A percentile compares a stretch with the other conserved stretches of the same genome.
Conservation (phyloP, 768 basidiomycete genomes). For the Agaricus blazei region DNA sequence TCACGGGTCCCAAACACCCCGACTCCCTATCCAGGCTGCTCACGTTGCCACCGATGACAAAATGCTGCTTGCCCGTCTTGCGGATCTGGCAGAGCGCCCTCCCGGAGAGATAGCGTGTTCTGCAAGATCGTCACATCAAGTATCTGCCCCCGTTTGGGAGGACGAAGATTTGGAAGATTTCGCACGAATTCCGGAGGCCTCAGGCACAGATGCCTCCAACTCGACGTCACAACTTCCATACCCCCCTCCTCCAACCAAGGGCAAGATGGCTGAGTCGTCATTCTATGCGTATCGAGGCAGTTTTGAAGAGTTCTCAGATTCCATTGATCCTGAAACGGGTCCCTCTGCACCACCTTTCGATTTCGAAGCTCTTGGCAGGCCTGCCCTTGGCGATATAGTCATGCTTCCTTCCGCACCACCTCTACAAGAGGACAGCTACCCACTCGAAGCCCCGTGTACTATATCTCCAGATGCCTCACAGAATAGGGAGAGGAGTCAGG, state of each 20-base stretch:
- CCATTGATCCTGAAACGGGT: conserved; percentile 28
- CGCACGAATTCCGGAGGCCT: conserved; percentile 11
- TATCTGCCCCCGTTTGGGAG: conserved; percentile 50
- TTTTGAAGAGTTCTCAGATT: conserved; percentile 30
- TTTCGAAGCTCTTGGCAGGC: conserved; percentile 37
- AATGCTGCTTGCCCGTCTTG: conserved; percentile 46
- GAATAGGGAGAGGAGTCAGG: neutral
- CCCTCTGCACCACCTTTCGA: conserved; percentile 46
- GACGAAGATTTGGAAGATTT: conserved; percentile 43
- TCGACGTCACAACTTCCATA: conserved; percentile 26
- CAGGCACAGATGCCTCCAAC: conserved; percentile 3
- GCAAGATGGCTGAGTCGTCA: conserved; percentile 31
- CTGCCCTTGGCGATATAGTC: conserved; percentile 20
- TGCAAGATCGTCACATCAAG: conserved; percentile 15
- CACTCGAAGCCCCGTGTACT: conserved; percentile 4
- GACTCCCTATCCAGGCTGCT: conserved; percentile 30
- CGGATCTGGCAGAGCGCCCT: conserved; percentile 49
- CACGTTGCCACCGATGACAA: conserved; percentile 70
- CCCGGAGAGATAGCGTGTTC: conserved; percentile 23
- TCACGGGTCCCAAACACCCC: conserved; percentile 6
- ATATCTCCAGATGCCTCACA: conserved; percentile 11
- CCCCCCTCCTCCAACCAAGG: conserved; percentile 42
- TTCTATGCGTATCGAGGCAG: conserved; percentile 37
- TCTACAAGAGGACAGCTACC: conserved; percentile 21
- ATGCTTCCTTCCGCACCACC: conserved; percentile 48